Base-by-base conservation (phyloP, 2,329 filamentous ascomycete genomes). In the Verticillium nubilum region DNA sequence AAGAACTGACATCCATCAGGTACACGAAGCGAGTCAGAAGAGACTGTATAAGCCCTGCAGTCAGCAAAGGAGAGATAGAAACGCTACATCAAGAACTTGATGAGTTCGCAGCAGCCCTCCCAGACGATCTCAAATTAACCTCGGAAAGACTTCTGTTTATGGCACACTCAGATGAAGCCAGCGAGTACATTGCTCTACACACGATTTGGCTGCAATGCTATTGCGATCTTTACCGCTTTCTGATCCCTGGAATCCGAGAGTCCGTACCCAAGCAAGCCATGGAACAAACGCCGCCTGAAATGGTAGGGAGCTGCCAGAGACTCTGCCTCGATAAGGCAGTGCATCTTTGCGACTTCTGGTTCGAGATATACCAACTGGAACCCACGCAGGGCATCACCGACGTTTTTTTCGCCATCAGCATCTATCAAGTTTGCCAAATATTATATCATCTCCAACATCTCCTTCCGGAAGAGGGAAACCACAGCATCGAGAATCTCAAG, bases 191-290 rank as follows among this genome's bases (percentile, higher is more conserved):
- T 0, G 58, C 60, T 0, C 52, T 70, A 0, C 68, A 70, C 28
- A 65, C 64, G 0, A 10, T 63, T 0, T 5, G 67, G 1, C 58
- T 66, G 13, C 64, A 63, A 0, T 66, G 63, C 13, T 63, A 64
- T 2, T 69, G 67, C 23, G 67, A 70, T 23, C 59, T 70, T 0
- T 67, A 68, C 10, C 63, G 69, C 0, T 69, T 70, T 0, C 29
- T 69, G 0, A 66, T 70, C 0, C 66, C 68, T 0, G 68, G 65
- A 0, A 69, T 70, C 0, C 60, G 66, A 4, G 68, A 70, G 5
- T 33, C 62, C 15, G 61, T 59, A 12, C n/a, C 27, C 33, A 57
- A 27, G 12, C 42, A 58, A 4, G 59, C 47, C 15, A 23, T 61
- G 33, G 57, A 56, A 10, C 23, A 17, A 17, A 61, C 61, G 1